Percentiles rank a stretch among this genome's conserved stretches.
phyloP scores from a whole-genome alignment of 257 asterid genomes.

The Mentha longifolia region DNA sequence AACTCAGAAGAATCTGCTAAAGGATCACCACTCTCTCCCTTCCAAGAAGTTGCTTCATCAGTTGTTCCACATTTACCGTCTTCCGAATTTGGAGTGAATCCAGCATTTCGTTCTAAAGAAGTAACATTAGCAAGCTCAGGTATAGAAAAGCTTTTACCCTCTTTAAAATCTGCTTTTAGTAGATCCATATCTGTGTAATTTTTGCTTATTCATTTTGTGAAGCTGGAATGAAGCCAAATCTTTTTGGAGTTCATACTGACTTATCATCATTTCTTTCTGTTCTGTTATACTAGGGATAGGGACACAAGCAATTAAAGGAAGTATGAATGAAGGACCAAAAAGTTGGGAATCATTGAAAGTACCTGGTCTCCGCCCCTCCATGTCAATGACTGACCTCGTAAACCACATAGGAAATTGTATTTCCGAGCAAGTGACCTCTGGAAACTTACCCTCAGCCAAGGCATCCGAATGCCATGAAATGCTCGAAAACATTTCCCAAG shows the following conservation, averaged over 20 bases:
- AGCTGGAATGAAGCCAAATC: too few relatives aligned
- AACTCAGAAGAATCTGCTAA: constrained; percentile 52
- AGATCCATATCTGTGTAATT: not conserved
- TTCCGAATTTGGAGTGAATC: constrained; percentile 42
- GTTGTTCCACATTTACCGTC: constrained; percentile 50
- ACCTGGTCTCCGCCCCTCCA: constrained; percentile 53
- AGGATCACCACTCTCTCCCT: constrained; percentile 48
- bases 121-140: constrained; percentile 75
- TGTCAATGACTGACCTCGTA: constrained; percentile 72
- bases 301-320: constrained; percentile 52
- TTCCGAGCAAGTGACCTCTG: constrained; percentile 67
- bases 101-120: constrained; percentile 45
- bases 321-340: constrained; percentile 35
- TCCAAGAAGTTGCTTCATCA: constrained; percentile 52
- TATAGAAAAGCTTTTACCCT: constrained; percentile 30
- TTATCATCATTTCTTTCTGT: constrained; percentile 1
- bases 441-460: constrained; percentile 54
- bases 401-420: constrained; percentile 64
- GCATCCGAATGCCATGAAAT: constrained; percentile 68
- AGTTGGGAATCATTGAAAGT: constrained; percentile 40
- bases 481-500: constrained; percentile 57
- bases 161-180: not conserved
- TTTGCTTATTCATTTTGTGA: not conserved
- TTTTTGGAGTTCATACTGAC: constrained; percentile 5
- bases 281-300: constrained; percentile 44